These are phyloP conservation scores for Colletotrichum simmondsii DNA, from an alignment of 2,329 filamentous ascomycete species.

Conservation along the genomic window DNA sequence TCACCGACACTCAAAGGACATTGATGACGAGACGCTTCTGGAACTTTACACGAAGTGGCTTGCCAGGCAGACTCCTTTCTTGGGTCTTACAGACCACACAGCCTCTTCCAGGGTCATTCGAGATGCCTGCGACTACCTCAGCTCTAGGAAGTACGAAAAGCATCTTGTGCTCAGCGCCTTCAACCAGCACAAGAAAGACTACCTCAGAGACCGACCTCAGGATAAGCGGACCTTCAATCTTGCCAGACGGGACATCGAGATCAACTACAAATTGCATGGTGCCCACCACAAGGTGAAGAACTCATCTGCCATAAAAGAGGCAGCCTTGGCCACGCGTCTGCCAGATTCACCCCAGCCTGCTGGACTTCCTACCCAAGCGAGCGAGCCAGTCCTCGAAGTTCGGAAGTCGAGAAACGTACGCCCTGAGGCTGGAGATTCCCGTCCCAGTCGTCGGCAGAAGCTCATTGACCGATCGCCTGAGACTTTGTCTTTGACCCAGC, in stretches of 20 bases:
- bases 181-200: conserved; percentile 25
- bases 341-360: neutral
- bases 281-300: neutral
- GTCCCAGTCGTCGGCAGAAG: neutral
- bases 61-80: conserved; percentile 1
- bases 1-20: neutral
- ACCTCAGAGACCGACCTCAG: neutral
- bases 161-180: conserved; percentile 33
- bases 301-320: neutral
- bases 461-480: neutral
- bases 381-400: neutral
- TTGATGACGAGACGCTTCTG: conserved; percentile 12
- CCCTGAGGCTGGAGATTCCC: neutral
- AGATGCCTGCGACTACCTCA: conserved; percentile 35
- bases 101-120: conserved; percentile 23
- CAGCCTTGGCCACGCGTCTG: neutral
- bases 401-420: neutral
- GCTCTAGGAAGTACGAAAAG: conserved; percentile 27
- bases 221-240: conserved; percentile 12
- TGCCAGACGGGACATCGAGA: conserved; percentile 29
- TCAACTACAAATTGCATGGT: conserved; percentile 22
- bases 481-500: neutral
- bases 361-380: neutral
- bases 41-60: conserved; percentile 25
- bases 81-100: neutral